A percentile compares a stretch with the other conserved stretches of the same genome.
phyloP scores from a whole-genome alignment of 768 basidiomycete genomes.

The Hemileccinum impolitum region DNA sequence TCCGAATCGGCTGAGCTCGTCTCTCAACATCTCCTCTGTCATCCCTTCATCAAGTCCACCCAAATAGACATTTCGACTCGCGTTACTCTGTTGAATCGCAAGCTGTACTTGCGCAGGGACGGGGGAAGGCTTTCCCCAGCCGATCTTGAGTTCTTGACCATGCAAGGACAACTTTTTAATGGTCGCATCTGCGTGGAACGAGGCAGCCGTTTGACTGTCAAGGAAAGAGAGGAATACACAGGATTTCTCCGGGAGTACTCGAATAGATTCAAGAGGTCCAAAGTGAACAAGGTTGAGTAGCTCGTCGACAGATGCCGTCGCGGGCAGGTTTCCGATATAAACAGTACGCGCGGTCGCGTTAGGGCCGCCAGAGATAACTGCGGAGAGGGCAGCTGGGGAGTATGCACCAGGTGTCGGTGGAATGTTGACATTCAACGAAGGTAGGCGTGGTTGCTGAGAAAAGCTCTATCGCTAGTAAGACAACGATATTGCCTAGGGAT shows the following conservation, averaged over 20 bases:
- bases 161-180: conserved; percentile 93
- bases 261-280: conserved; percentile 92
- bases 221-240: conserved; percentile 99
- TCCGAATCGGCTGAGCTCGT: conserved; percentile 90
- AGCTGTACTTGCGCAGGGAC: conserved; percentile 83
- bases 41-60: conserved; percentile 87
- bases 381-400: conserved; percentile 74
- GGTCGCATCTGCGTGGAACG: conserved; percentile 95
- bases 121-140: conserved; percentile 94
- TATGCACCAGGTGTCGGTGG: conserved; percentile 71
- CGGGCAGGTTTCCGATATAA: conserved; percentile 94
- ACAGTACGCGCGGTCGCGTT: conserved; percentile 80
- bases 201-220: conserved; percentile 87
- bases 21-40: conserved; percentile 89
- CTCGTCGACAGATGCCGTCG: conserved; percentile 95
- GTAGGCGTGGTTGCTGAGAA: conserved; percentile 49
- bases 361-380: conserved; percentile 61
- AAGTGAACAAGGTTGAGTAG: conserved; percentile 97
- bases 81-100: conserved; percentile 89
- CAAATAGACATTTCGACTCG: conserved; percentile 94
- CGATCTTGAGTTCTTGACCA: conserved; percentile 96
- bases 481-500: background rate
- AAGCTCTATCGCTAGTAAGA: conserved; percentile 35
- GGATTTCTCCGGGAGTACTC: conserved; percentile 92
- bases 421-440: conserved; percentile 64